phyloP scores from a whole-genome alignment of 495 filamentous ascomycete species.

The Annulohypoxylon maeteangense region DNA sequence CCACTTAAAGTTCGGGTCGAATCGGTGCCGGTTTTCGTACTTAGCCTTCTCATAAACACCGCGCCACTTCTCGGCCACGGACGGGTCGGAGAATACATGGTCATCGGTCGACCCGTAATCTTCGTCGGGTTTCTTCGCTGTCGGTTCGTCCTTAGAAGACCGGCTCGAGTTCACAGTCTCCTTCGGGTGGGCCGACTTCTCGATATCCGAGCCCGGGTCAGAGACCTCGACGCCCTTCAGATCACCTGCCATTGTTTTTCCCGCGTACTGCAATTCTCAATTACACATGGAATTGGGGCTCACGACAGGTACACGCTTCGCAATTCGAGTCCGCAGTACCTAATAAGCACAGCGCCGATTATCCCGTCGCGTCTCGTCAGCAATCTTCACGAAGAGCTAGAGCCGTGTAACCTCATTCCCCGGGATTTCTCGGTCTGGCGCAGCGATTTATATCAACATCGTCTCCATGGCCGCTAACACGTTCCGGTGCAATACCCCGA shows the following conservation, averaged over 20 bases:
- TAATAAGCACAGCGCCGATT: background rate
- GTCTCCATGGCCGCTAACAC: background rate
- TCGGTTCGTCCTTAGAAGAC: slow-evolving; percentile 8
- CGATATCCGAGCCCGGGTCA: slow-evolving; percentile 17
- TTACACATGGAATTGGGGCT: background rate
- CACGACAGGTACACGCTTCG: background rate
- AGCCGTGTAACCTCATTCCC: background rate
- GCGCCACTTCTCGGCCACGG: slow-evolving; percentile 58
- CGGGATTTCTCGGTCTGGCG: slow-evolving; percentile 1
- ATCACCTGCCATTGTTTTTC: slow-evolving; percentile 17
- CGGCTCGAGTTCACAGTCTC: background rate
- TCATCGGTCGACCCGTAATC: slow-evolving; percentile 50
- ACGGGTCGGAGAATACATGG: slow-evolving; percentile 58
- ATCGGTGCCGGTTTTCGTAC: slow-evolving; percentile 68
- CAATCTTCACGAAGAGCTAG: background rate
- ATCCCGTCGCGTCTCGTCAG: background rate
- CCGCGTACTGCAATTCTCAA: background rate
- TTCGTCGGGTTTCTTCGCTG: background rate
- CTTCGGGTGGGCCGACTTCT: slow-evolving; percentile 7
- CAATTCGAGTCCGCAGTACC: background rate
- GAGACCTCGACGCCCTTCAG: slow-evolving; percentile 12
- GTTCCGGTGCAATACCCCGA: slow-evolving; percentile 8
- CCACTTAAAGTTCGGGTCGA: slow-evolving; percentile 62
- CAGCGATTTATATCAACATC: slow-evolving; percentile 3
- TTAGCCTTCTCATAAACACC: slow-evolving; percentile 60